Evolutionary conservation across 345 rosid genomes (phyloP).

Genomic region (Nephelium lappaceum): DNA sequence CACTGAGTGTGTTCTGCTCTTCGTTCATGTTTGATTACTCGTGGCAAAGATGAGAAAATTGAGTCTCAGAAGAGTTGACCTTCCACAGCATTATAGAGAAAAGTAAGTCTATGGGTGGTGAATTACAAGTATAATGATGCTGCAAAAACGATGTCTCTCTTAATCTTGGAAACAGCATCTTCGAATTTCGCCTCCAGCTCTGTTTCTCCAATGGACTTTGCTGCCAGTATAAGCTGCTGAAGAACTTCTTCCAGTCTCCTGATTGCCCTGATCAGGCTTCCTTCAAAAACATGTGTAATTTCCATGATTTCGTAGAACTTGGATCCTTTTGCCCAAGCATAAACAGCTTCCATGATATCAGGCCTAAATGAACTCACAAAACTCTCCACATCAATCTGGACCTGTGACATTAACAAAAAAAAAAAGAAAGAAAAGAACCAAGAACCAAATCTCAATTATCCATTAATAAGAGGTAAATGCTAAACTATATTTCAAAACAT

Average conservation of each 20-base stretch:
- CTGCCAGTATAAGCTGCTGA: slow-evolving; percentile 91
- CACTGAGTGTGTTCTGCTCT: background rate
- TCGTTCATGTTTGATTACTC: too few species aligned
- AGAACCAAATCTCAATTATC: background rate
- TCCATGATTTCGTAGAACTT: slow-evolving; percentile 96
- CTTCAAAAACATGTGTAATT: slow-evolving; percentile 91
- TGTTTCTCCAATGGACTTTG: slow-evolving; percentile 87
- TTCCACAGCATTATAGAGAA: background rate
- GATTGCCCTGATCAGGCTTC: slow-evolving; percentile 96
- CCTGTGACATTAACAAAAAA: slow-evolving; percentile 41
- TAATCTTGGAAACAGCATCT: slow-evolving; percentile 85
- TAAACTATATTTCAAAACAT: background rate
- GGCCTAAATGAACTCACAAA: slow-evolving; percentile 87
- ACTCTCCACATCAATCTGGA: slow-evolving; percentile 80
- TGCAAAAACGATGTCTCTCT: slow-evolving; percentile 96
- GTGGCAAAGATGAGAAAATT: background rate
- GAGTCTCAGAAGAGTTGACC: background rate
- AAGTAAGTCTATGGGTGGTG: background rate
- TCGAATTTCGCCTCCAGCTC: slow-evolving; percentile 81
- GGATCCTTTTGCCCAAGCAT: slow-evolving; percentile 98
- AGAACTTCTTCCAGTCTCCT: slow-evolving; percentile 97
- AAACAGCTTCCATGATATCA: slow-evolving; percentile 95
- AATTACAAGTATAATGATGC: slow-evolving; percentile 84
- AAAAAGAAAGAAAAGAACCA: background rate
- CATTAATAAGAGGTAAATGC: background rate